Evolutionary conservation across 2,329 filamentous ascomycete genomes (phyloP), one percentile per base, ranked within the genome.

Genomic region (Arthroderma sp.): DNA sequence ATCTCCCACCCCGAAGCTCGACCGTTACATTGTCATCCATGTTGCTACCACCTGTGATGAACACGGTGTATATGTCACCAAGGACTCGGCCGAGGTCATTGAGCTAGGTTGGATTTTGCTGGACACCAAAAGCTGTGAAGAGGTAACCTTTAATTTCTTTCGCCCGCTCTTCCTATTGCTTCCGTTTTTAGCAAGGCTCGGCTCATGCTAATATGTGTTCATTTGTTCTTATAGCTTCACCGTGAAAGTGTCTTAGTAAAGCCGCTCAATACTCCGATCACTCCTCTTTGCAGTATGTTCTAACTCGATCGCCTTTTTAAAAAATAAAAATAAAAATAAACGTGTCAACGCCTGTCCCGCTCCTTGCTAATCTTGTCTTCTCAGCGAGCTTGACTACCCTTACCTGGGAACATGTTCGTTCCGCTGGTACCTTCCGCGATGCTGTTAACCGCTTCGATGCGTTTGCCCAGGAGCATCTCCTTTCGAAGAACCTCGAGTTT

Each of bases 41-140:
- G 89, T 96, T 61, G 91, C 91, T 52, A 98, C 91, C 32, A 98
- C 91, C 55, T 98, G 91, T 69, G 91, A 98, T 66, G 91, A 98
- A 67, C 91, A 98, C 69, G 91, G 91, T 51, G 91, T 98, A 53
- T 98, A 98, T 67, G 91, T 98, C 48, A 98, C 91, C 49, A 96
- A 96, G 70, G 91, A 98, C 69, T 96, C 91, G 48, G 91, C 91
- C 50, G 91, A 98, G 72, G 91, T 98, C 54, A 98, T 98, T 66
- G 91, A 98, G 76, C 77, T 98, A 62, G 91, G 89, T 52, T 98
- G 91, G 91, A 94, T 96, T 61, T 71, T 98, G 59, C 75, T 95
- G 51, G 88, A 95, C 63, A 83, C 86, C 53, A 91, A 89, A 71
- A 83, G 78, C 52, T 83, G 87, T 57, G 88, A 95, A 57, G 88